These are phyloP conservation scores for Diospyros lotus DNA, from an alignment of 148 eudicot species.

Conservation along the genomic window DNA sequence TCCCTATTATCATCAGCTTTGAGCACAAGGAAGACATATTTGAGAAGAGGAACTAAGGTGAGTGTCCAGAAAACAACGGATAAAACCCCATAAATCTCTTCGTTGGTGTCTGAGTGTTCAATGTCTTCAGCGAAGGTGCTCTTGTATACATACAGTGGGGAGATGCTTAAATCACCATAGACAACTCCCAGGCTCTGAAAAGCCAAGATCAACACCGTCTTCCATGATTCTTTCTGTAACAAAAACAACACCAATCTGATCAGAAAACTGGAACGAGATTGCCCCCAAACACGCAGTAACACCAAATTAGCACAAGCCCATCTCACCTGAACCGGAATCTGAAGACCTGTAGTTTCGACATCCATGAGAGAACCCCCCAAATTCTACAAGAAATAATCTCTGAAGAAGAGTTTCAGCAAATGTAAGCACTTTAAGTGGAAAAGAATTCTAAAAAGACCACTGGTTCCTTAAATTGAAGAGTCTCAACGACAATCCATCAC, in stretches of 20 bases:
- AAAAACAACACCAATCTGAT: not conserved
- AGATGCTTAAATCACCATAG: constrained; percentile 89
- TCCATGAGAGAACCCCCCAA: too few relatives aligned
- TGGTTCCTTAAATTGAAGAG: too few relatives aligned
- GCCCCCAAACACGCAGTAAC: too few relatives aligned
- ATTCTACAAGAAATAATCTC: too few relatives aligned
- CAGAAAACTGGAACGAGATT: not conserved
- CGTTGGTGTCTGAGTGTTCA: constrained; percentile 71
- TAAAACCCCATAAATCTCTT: constrained; percentile 84
- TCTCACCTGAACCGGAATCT: too few relatives aligned
- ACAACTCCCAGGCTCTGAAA: constrained; percentile 94
- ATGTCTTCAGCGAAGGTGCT: constrained; percentile 90
- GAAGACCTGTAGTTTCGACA: too few relatives aligned
- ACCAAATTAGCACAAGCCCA: too few relatives aligned
- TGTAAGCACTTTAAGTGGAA: too few relatives aligned
- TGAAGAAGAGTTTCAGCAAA: too few relatives aligned
- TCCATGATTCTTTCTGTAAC: constrained; percentile 83
- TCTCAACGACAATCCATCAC: too few relatives aligned
- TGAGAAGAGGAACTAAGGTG: constrained; percentile 69
- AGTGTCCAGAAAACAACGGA: constrained; percentile 88
- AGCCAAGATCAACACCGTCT: constrained; percentile 69
- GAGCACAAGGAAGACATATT: constrained; percentile 84
- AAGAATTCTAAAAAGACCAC: too few relatives aligned
- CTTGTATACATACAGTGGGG: constrained; percentile 80
- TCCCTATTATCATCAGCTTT: constrained; percentile 97